Percentiles rank a stretch among this genome's conserved stretches.
These are phyloP conservation scores for Alternaria hordeiaustralica DNA, from an alignment of 2,329 filamentous ascomycete genomes.

Conservation along the genomic window DNA sequence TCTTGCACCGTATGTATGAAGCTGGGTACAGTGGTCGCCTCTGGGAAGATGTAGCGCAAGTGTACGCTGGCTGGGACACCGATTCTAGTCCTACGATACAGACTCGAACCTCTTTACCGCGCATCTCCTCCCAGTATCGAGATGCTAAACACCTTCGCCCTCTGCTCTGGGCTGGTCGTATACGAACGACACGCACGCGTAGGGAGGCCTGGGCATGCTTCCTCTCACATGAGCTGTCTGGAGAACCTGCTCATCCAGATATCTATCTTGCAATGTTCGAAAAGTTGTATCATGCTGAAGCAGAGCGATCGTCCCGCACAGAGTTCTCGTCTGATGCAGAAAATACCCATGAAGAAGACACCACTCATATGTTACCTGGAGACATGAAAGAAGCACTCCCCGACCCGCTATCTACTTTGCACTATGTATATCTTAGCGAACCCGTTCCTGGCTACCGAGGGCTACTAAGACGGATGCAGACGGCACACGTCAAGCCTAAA, in stretches of 20 bases:
- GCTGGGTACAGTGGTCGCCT: constrained; percentile 61
- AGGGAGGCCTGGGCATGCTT: constrained; percentile 72
- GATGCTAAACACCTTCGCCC: constrained; percentile 20
- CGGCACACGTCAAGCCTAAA: constrained; percentile 56
- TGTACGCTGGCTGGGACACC: constrained; percentile 68
- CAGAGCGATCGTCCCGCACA: constrained; percentile 3
- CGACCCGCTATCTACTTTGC: constrained; percentile 64
- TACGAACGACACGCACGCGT: constrained; percentile 65
- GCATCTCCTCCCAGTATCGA: constrained; percentile 8
- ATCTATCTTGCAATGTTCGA: constrained; percentile 65
- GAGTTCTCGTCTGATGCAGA: constrained; percentile 10
- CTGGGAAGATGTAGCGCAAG: constrained; percentile 62
- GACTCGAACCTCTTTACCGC: constrained; percentile 55
- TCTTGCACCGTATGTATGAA: constrained; percentile 63
- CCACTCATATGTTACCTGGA: constrained; percentile 58
- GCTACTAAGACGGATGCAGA: constrained; percentile 66
- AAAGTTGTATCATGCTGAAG: constrained; percentile 56
- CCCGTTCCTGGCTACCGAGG: constrained; percentile 64
- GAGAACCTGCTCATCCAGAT: constrained; percentile 43
- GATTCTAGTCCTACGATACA: constrained; percentile 70
- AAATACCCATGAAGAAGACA: constrained; percentile 1
- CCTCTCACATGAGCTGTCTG: constrained; percentile 59
- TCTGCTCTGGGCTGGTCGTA: constrained; percentile 63
- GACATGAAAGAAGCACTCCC: constrained; percentile 64
- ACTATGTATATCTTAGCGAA: constrained; percentile 69